Evolutionary conservation across 1,284 basidiomycete species (phyloP).

Genomic region (Lentinula novae-zelandiae): DNA sequence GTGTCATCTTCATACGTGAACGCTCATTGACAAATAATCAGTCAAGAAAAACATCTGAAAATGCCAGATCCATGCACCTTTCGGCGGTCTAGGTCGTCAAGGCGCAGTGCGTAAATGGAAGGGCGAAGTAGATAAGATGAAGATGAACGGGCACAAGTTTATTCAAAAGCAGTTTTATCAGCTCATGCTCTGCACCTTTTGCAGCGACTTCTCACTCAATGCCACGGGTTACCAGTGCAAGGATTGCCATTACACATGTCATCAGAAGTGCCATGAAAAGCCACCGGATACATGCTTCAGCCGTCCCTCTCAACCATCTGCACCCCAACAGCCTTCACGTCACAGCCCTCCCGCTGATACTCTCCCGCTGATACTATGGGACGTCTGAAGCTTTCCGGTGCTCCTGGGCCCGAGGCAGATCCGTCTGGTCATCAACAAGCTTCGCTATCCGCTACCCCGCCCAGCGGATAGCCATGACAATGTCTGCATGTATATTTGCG

Average conservation of each 20-base stretch:
- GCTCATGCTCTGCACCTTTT: conserved; percentile 97
- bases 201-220: conserved; percentile 96
- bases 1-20: not conserved
- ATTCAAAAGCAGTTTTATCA: conserved; percentile 98
- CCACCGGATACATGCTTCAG: conserved; percentile 40
- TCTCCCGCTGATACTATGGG: conserved; percentile 42
- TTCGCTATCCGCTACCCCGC: conserved; percentile 21
- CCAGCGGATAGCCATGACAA: conserved; percentile 36
- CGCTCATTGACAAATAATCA: conserved; percentile 28
- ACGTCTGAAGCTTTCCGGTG: conserved; percentile 42
- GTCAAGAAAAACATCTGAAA: conserved; percentile 97
- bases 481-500: too few relatives aligned
- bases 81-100: conserved; percentile 90
- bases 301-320: conserved; percentile 25
- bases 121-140: conserved; percentile 96
- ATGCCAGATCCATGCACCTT: conserved; percentile 84
- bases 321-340: conserved; percentile 22
- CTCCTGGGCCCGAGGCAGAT: conserved; percentile 32
- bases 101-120: conserved; percentile 98
- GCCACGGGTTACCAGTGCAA: conserved; percentile 98
- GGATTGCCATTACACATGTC: conserved; percentile 98
- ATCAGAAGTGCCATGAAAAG: conserved; percentile 98
- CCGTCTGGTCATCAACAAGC: conserved; percentile 28
- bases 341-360: too few relatives aligned
- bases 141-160: conserved; percentile 99